Base-by-base conservation (phyloP, 805 yeast species). In the Cyberlindnera veronae region DNA sequence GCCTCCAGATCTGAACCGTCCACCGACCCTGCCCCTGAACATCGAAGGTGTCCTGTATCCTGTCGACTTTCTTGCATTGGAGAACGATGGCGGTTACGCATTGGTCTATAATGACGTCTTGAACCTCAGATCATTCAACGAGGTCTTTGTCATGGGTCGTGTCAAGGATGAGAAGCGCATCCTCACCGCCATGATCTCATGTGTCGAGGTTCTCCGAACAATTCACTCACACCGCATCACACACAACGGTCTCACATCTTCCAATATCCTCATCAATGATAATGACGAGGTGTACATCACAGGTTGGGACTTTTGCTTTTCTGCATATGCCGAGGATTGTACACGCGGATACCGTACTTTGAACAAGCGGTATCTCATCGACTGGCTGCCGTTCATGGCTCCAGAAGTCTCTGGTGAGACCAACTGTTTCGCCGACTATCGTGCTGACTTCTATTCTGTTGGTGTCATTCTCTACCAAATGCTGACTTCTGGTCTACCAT, bases 401-500 rank as follows among this genome's bases (percentile, higher is more conserved):
- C 80, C 80, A 1, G 80, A 75, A 51, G 62, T 68, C 6, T 64
- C 72, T 18, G 70, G 74, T 2, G 66, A 64, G 20, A 51, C 51
- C 13, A 58, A 58, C 22, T 53, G 63, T 12, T 53, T 63, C 5
- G 72, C 70, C 16, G 77, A 74, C 44, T 66, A 57, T 48, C 58
- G 75, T 34, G 63, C 79, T 0, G 79, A 75, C 50, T 61, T 72
- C 34, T 75, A 74, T 52, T 63, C 74, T 21, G 37, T 72, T 9
- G 80, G 80, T 27, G 63, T 74, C n/a, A 66, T 74, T 7, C 42
- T 75, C 15, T 74, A 75, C 45, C 76, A 74, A 38, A 41, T 71
- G n/a, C 41, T 74, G 11, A 63, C 71, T 13, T 76, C 77, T 1
- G 54, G 59, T 12, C 50, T 69, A 3, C 78, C 77, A 0, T 72